Evolutionary conservation across 1,284 basidiomycete genomes (phyloP).

Genomic region (Mycena citricolor): DNA sequence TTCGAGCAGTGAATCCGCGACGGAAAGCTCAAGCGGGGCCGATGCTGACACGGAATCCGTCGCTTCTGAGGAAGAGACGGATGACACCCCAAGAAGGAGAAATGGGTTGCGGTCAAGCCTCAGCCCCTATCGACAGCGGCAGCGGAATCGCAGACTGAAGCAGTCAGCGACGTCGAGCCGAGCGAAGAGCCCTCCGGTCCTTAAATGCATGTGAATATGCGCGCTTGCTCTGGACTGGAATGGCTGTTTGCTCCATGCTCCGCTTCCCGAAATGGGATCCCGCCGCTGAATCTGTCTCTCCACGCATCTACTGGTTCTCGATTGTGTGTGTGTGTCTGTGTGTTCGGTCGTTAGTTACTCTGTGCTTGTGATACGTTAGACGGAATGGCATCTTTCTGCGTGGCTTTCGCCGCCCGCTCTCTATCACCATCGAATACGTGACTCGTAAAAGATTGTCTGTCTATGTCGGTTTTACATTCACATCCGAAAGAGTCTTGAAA

Average conservation of each 20-base stretch:
- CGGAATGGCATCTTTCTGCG: constrained; percentile 23
- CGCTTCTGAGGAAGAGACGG: constrained; percentile 67
- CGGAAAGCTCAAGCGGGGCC: constrained; percentile 54
- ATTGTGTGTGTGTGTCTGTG: too few relatives aligned
- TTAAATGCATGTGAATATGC: constrained; percentile 1
- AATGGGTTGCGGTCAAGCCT: constrained; percentile 64
- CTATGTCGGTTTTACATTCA: constrained; percentile 47
- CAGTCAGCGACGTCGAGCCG: too few relatives aligned
- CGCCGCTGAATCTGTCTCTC: constrained; percentile 22
- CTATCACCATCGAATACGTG: too few relatives aligned
- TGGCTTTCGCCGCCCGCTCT: constrained; percentile 5
- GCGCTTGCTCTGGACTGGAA: constrained; percentile 15
- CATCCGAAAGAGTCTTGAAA: constrained; percentile 83
- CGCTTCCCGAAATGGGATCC: constrained; percentile 20
- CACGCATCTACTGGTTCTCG: constrained; percentile 19
- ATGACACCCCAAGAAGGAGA: constrained; percentile 54
- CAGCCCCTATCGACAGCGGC: constrained; percentile 3
- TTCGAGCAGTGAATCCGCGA: constrained; percentile 53
- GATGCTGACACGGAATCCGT: constrained; percentile 74
- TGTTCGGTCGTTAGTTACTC: constrained; percentile 21
- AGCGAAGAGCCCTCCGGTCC: constrained; percentile 6
- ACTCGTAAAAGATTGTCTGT: too few relatives aligned
- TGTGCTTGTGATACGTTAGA: constrained; percentile 22
- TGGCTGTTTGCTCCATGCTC: constrained; percentile 19
- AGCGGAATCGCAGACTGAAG: constrained; percentile 13